Percentiles rank a stretch among this genome's conserved stretches.
phyloP scores from a whole-genome alignment of 2,329 filamentous ascomycete genomes.

The Chrysosporium keratinophilum region DNA sequence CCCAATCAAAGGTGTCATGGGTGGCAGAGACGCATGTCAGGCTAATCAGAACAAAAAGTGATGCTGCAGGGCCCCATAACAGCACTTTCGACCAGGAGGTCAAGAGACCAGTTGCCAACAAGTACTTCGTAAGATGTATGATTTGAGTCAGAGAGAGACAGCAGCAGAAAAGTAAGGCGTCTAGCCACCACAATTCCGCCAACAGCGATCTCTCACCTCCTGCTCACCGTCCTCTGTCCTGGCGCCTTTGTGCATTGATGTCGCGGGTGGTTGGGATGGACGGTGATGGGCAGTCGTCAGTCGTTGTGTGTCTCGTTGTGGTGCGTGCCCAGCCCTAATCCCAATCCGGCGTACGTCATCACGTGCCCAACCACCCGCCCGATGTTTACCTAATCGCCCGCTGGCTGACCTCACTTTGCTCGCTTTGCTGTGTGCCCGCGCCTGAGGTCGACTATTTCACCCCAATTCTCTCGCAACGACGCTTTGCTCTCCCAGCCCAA shows the following conservation, averaged over 20 bases:
- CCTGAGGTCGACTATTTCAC: not conserved
- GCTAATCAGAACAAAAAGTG: constrained; percentile 8
- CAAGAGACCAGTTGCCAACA: not conserved
- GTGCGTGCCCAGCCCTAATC: constrained; percentile 8
- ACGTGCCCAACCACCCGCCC: constrained; percentile 11
- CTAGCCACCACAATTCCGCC: not conserved
- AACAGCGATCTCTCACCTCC: not conserved
- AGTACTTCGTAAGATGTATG: not conserved
- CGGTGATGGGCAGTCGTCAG: not conserved
- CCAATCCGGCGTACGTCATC: constrained; percentile 13
- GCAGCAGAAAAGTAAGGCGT: constrained; percentile 1
- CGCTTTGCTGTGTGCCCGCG: not conserved
- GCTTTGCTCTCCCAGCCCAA: constrained; percentile 15
- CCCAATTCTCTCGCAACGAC: not conserved
- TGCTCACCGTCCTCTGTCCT: not conserved
- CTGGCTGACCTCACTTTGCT: constrained; percentile 5
- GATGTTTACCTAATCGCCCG: constrained; percentile 4
- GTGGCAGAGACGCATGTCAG: constrained; percentile 1
- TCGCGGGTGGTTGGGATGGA: not conserved
- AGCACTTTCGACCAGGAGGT: not conserved
- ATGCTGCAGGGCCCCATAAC: constrained; percentile 12
- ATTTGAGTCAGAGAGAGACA: constrained; percentile 2
- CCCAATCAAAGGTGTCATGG: constrained; percentile 5
- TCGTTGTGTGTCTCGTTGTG: not conserved
- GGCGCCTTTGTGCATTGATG: not conserved